Evolutionary conservation across 176 grass and related monocot genomes (phyloP).

Genomic region (Hsuehochloa calcarea): DNA sequence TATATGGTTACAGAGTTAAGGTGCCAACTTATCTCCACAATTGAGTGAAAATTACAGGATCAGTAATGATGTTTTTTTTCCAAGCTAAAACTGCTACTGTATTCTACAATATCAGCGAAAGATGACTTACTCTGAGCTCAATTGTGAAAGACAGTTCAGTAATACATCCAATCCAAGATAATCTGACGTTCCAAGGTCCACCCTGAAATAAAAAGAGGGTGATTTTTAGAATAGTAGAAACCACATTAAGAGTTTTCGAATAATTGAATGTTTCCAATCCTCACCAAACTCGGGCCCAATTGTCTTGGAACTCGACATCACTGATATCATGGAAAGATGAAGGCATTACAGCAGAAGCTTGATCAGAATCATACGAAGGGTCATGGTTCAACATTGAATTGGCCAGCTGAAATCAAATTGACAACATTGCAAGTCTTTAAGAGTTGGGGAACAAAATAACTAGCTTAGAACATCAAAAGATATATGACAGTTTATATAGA

Average conservation of each 20-base stretch:
- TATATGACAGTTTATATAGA: neutral
- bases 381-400: conserved; percentile 74
- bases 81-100: neutral
- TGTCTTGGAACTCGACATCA: conserved; percentile 87
- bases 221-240: neutral
- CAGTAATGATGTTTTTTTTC: neutral
- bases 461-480: neutral
- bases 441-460: neutral
- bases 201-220: conserved; percentile 45
- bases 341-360: conserved; percentile 67
- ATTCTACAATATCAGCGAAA: neutral
- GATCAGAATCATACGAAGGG: conserved; percentile 79
- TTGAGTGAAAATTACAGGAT: neutral
- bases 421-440: neutral
- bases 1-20: neutral
- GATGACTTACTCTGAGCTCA: conserved; percentile 83
- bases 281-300: conserved; percentile 84
- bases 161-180: conserved; percentile 87
- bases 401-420: conserved; percentile 40
- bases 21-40: neutral
- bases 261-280: conserved; percentile 6
- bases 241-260: neutral
- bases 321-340: conserved; percentile 95
- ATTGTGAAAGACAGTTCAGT: conserved; percentile 76
- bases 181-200: conserved; percentile 87